Percentiles rank a stretch among this genome's conserved stretches.
phyloP scores from a whole-genome alignment of 305 asterid genomes.

The Solanum aculeatissimum region DNA sequence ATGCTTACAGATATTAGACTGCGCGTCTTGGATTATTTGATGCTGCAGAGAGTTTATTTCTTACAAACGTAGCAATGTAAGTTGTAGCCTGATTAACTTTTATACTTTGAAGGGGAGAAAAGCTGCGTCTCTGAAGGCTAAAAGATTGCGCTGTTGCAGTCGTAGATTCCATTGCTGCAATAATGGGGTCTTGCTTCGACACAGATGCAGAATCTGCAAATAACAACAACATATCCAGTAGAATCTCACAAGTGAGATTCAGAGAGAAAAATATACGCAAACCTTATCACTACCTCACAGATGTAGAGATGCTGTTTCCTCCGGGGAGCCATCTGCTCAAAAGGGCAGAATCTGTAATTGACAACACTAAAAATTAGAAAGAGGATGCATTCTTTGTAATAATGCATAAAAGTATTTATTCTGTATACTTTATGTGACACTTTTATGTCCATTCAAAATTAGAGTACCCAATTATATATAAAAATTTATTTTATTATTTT shows the following conservation, averaged over 20 bases:
- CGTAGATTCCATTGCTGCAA: neutral
- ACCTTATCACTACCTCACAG: too few species aligned
- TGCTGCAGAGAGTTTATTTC: neutral
- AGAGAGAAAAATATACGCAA: too few species aligned
- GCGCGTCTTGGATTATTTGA: neutral
- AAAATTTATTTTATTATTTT: too few species aligned
- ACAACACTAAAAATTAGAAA: neutral
- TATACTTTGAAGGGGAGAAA: neutral
- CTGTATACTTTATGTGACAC: neutral
- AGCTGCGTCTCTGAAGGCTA: neutral
- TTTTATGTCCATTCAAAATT: neutral
- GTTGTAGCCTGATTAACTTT: neutral
- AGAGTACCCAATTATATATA: too few species aligned
- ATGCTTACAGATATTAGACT: neutral
- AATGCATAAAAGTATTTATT: neutral
- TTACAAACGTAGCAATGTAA: neutral
- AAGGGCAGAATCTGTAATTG: neutral
- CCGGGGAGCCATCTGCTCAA: too few species aligned
- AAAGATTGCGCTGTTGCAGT: neutral
- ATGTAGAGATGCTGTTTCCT: too few species aligned
- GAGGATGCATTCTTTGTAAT: neutral
- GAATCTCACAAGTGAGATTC: too few species aligned
- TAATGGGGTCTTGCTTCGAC: neutral
- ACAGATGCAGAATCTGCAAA: neutral
- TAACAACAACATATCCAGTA: too few species aligned